phyloP scores from a whole-genome alignment of 257 asterid genomes.

The Jacaranda mimosifolia region DNA sequence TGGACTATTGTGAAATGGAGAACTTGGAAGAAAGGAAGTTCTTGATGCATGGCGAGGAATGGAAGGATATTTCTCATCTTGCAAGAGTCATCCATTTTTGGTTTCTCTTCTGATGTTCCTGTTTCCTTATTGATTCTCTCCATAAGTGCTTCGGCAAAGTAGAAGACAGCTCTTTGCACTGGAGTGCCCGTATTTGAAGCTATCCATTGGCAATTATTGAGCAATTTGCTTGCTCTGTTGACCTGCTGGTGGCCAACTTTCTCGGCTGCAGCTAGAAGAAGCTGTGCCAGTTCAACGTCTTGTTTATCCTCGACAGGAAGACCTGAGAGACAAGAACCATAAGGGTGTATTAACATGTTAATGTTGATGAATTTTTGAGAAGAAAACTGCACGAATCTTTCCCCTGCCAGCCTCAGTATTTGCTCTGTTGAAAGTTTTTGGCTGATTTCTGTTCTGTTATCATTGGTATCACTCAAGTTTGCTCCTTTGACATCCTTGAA shows the following conservation, averaged over 20 bases:
- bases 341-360: constrained; percentile 38
- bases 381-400: constrained; percentile 48
- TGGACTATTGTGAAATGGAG: constrained; percentile 46
- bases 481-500: too few species aligned
- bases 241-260: constrained; percentile 43
- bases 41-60: constrained; percentile 28
- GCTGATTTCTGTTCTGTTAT: too few species aligned
- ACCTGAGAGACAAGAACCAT: constrained; percentile 41
- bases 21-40: constrained; percentile 44
- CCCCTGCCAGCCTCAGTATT: constrained; percentile 53
- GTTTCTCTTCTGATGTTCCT: constrained; percentile 3
- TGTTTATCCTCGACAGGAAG: constrained; percentile 45
- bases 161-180: constrained; percentile 47
- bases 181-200: constrained; percentile 47
- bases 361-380: constrained; percentile 38
- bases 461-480: too few species aligned
- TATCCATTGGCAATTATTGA: constrained; percentile 34
- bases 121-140: constrained; percentile 46
- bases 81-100: not conserved
- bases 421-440: constrained; percentile 44
- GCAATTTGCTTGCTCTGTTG: constrained; percentile 44
- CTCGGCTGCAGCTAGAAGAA: constrained; percentile 59
- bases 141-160: constrained; percentile 51
- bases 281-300: constrained; percentile 55
- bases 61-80: constrained; percentile 2